Base-by-base conservation (phyloP, 2,329 filamentous ascomycete species). In the Annulohypoxylon truncatum region DNA sequence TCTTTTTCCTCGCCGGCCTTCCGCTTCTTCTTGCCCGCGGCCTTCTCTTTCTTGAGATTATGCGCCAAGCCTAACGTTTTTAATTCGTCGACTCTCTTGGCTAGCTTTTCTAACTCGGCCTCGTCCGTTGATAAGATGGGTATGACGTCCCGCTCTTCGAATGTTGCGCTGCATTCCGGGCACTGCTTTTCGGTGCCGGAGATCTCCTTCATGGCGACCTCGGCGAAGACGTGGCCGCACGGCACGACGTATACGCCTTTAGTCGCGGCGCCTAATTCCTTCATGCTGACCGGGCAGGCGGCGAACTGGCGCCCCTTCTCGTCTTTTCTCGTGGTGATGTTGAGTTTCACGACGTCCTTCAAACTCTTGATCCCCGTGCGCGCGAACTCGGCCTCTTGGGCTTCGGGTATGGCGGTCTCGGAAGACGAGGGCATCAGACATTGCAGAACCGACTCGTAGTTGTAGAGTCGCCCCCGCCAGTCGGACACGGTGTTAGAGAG, bases 141-240 rank as follows among this genome's bases (percentile, higher is more conserved):
- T n/a, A 99, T 90, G 15, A 97, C 82, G 72, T 98, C 92, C 28
- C 92, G 89, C 22, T 85, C 79, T 20, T 87, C 86, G 74, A 96
- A 97, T 0, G 84, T 74, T 61, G 90, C 88, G 70, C 91, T 92
- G 79, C 96, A 99, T 80, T 95, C 86, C 0, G 88, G 86, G 61
- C 89, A 91, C 0, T 77, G 75, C 26, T 84, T 82, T 69, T 92
- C 68, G 26, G 59, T 62, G 31, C 71, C 72, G 28, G 64, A 52
- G n/a, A 96, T 88, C 79, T 96, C 92, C 71, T 90, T 92, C 70
- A 98, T 90, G 6, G 94, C 93, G 56, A 89, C 89, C 66, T 96
- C 94, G 0, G 93, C 90, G 79, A 98, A 98, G 0, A 93, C 94
- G 82, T 99, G 96, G 0, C 96, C 96, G 74, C 96, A 99, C 0